phyloP scores from a whole-genome alignment of 2,329 filamentous ascomycete species.

The Fusarium sp. region DNA sequence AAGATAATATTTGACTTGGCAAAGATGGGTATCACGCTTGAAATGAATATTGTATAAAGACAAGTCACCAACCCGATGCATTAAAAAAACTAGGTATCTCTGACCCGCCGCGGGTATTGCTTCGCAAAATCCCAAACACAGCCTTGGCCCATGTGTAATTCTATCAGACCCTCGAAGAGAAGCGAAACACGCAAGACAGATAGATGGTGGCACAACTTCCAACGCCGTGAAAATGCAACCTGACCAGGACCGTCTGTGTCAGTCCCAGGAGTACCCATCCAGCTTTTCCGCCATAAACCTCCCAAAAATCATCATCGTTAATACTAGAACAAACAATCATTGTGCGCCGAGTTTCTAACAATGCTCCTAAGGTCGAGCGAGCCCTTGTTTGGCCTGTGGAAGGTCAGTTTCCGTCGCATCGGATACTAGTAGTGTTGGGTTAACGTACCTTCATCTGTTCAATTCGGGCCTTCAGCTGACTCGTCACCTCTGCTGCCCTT shows the following conservation, averaged over 20 bases:
- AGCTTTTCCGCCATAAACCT: constrained; percentile 32
- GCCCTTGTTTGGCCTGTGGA: constrained; percentile 59
- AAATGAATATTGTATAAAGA: not conserved
- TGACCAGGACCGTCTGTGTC: constrained; percentile 29
- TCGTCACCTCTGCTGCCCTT: constrained; percentile 95
- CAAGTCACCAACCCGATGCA: constrained; percentile 40
- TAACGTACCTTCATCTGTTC: constrained; percentile 90
- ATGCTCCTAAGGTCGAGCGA: constrained; percentile 51
- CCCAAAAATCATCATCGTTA: constrained; percentile 40
- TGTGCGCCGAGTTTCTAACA: constrained; percentile 8
- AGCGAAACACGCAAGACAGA: constrained; percentile 32
- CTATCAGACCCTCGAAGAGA: constrained; percentile 29
- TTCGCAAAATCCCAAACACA: constrained; percentile 38
- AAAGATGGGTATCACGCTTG: not conserved
- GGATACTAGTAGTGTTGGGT: not conserved
- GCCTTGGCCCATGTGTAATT: constrained; percentile 29
- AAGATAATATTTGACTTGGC: too few relatives aligned
- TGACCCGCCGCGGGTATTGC: constrained; percentile 35
- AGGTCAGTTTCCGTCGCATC: constrained; percentile 1
- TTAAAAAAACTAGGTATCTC: constrained; percentile 43
- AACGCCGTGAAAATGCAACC: constrained; percentile 45
- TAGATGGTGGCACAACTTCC: constrained; percentile 42
- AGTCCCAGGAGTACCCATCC: constrained; percentile 36
- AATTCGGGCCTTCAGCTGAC: constrained; percentile 95
- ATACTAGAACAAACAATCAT: constrained; percentile 20